phyloP scores from a whole-genome alignment of 2,329 filamentous ascomycete genomes.

The Xylariaceae sp. region DNA sequence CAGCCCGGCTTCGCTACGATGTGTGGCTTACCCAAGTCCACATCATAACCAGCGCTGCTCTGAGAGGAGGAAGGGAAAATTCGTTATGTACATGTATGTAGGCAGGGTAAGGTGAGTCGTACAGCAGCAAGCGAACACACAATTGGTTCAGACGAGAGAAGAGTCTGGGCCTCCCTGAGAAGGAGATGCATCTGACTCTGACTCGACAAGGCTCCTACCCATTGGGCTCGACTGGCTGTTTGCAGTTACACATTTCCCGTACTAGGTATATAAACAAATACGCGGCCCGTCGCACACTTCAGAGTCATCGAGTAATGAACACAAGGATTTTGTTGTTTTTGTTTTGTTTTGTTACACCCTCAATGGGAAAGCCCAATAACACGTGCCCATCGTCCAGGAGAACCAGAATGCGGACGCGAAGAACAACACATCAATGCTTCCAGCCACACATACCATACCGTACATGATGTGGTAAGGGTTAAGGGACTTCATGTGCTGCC shows the following conservation, averaged over 20 bases:
- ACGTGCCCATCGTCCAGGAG: constrained; percentile 5
- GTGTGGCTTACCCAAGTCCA: constrained; percentile 1
- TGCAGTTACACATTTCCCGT: too few relatives aligned
- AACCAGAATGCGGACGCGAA: background rate
- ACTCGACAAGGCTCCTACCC: too few relatives aligned
- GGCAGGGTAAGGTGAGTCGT: constrained; percentile 11
- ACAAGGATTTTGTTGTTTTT: background rate
- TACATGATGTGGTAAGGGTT: constrained; percentile 1
- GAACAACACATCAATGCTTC: constrained; percentile 14
- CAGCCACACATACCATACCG: constrained; percentile 7
- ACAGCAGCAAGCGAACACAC: constrained; percentile 12
- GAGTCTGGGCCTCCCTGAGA: background rate
- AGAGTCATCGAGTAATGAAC: too few relatives aligned
- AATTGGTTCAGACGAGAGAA: background rate
- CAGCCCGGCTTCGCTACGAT: constrained; percentile 6
- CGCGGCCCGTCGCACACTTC: too few relatives aligned
- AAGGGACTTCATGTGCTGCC: constrained; percentile 11
- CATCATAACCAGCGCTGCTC: background rate
- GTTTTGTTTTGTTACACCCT: constrained; percentile 4
- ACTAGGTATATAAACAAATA: too few relatives aligned
- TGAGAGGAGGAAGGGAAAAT: too few relatives aligned
- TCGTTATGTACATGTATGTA: constrained; percentile 6
- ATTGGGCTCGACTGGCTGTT: too few relatives aligned
- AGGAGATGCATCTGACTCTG: too few relatives aligned
- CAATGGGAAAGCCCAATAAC: constrained; percentile 2